Evolutionary conservation across 345 rosid genomes (phyloP).

Genomic region (Eucalyptus polybractea): DNA sequence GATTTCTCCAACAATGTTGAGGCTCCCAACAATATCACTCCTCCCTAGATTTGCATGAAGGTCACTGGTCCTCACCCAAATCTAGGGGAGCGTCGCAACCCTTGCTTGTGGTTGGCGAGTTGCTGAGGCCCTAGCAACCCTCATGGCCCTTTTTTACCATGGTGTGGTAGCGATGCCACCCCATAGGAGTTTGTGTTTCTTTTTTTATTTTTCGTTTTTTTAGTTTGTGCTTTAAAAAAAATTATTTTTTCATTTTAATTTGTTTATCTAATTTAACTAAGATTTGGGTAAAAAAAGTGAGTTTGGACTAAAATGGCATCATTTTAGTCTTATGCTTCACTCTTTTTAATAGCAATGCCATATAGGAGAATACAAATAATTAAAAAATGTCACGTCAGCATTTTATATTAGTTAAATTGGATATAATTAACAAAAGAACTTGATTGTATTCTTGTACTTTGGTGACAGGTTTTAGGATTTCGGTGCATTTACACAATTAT

Average conservation of each 20-base stretch:
- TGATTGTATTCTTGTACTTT: fast-evolving
- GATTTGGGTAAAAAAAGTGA: neutral
- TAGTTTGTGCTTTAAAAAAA: neutral
- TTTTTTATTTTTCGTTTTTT: neutral
- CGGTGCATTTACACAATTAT: neutral
- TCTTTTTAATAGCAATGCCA: no score
- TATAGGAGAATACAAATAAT: no score
- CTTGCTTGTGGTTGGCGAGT: neutral
- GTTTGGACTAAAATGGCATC: no score
- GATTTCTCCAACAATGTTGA: no score
- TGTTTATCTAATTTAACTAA: neutral
- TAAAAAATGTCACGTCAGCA: no score
- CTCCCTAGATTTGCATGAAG: neutral
- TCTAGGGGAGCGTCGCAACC: fast-evolving
- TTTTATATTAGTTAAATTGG: neutral
- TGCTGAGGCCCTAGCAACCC: fast-evolving
- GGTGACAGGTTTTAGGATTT: fast-evolving
- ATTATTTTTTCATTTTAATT: no score
- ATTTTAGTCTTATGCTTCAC: no score
- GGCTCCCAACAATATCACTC: no score
- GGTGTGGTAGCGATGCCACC: no score
- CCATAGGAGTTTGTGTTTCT: no score
- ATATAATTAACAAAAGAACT: neutral
- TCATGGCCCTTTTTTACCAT: fast-evolving
- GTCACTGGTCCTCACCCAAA: neutral